Evolutionary conservation across 176 grass and related monocot genomes (phyloP).

Genomic region (Eragrostis curvula): DNA sequence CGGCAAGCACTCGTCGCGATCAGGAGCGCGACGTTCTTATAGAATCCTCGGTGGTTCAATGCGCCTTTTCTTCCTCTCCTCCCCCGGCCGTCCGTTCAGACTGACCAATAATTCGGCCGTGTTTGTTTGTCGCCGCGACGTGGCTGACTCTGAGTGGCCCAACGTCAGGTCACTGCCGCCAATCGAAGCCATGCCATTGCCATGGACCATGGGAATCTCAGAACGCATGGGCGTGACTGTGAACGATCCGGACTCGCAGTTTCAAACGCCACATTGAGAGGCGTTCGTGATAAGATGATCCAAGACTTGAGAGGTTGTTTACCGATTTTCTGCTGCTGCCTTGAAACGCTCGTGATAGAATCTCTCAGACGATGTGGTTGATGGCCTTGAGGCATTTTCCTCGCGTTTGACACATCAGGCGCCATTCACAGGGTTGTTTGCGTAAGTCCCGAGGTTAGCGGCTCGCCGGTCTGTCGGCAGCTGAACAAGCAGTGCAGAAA

Average conservation of each 20-base stretch:
- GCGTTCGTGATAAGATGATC: conserved; percentile 2
- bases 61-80: not conserved
- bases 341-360: not conserved
- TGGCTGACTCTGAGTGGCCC: not conserved
- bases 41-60: not conserved
- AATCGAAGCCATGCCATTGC: not conserved
- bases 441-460: not conserved
- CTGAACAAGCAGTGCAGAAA: not conserved
- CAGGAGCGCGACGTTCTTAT: not conserved
- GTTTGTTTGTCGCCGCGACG: not conserved
- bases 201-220: not conserved
- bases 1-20: not conserved
- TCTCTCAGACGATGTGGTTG: not conserved
- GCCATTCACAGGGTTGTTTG: not conserved
- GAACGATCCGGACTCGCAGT: not conserved
- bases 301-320: not conserved
- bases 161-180: not conserved
- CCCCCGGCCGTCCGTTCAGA: not conserved
- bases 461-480: not conserved
- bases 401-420: not conserved
- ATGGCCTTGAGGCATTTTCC: not conserved
- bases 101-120: not conserved
- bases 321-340: not conserved
- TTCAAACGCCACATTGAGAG: not conserved
- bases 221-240: not conserved